phyloP scores from a whole-genome alignment of 805 yeast species.

The Metschnikowia anglica region DNA sequence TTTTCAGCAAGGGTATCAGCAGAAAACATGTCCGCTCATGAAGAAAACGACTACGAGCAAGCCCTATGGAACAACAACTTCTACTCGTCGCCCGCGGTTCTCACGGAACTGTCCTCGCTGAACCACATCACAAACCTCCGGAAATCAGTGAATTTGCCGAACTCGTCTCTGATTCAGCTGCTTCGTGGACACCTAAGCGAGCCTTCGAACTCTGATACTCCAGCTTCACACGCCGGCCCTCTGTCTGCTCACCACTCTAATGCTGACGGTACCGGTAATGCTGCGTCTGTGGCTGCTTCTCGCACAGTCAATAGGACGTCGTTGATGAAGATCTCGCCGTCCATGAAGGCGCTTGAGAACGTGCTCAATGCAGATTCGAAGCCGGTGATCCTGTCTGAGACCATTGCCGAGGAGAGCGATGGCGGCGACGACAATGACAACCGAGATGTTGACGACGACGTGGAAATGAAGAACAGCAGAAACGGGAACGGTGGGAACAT shows the following conservation, averaged over 20 bases:
- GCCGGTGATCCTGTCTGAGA: constrained; percentile 8
- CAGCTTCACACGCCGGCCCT: background rate
- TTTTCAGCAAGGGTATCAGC: no score
- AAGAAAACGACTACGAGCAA: constrained; percentile 31
- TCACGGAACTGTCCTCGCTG: constrained; percentile 20
- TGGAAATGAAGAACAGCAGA: no score
- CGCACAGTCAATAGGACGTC: constrained; percentile 22
- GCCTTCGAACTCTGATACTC: background rate
- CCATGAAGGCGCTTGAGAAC: constrained; percentile 41
- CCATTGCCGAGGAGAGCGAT: constrained; percentile 19
- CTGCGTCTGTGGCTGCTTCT: no score
- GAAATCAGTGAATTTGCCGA: constrained; percentile 28
- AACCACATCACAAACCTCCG: constrained; percentile 29
- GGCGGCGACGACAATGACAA: constrained; percentile 1
- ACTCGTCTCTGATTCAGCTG: constrained; percentile 28
- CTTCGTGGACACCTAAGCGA: constrained; percentile 19
- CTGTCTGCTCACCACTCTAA: no score
- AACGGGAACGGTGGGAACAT: no score
- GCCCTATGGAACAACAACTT: constrained; percentile 33
- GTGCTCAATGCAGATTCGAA: constrained; percentile 25
- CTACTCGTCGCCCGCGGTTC: constrained; percentile 30
- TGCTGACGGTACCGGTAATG: no score
- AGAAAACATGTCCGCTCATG: constrained; percentile 14
- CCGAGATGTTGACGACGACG: background rate
- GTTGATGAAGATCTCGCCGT: constrained; percentile 40